phyloP scores from a whole-genome alignment of 768 basidiomycete genomes.

The Kwoniella sp. region DNA sequence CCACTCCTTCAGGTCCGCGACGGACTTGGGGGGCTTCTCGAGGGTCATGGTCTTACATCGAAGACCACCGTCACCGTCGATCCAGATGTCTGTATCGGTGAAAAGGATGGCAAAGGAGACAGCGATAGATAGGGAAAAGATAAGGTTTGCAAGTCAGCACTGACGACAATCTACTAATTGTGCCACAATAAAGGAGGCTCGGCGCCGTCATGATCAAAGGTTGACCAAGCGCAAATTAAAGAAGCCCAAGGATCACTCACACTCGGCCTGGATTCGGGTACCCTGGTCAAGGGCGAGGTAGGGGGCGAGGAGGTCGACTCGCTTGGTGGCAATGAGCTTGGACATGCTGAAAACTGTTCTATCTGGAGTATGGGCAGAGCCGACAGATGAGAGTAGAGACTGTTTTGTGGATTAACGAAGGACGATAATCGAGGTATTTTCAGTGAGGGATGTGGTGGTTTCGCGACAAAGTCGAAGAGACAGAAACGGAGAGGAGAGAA shows the following conservation, averaged over 20 bases:
- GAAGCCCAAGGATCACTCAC: slow-evolving; percentile 30
- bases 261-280: slow-evolving; percentile 88
- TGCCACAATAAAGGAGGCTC: not conserved
- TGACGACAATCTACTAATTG: not conserved
- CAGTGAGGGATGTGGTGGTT: not conserved
- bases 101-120: not conserved
- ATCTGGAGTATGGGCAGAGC: slow-evolving; percentile 6
- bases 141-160: not conserved
- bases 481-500: not conserved
- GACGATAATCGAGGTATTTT: not conserved
- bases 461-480: not conserved
- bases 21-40: slow-evolving; percentile 78
- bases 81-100: slow-evolving; percentile 80
- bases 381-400: slow-evolving; percentile 7
- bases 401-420: slow-evolving; percentile 7
- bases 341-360: slow-evolving; percentile 43
- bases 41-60: slow-evolving; percentile 99
- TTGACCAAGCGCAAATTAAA: slow-evolving; percentile 1
- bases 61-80: slow-evolving; percentile 90
- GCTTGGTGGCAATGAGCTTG: slow-evolving; percentile 54
- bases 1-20: slow-evolving; percentile 92
- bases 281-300: slow-evolving; percentile 89
- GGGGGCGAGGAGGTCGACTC: slow-evolving; percentile 77
- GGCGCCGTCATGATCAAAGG: not conserved
- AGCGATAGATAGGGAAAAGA: not conserved